These are phyloP conservation scores for Fusarium pseudoanthophilum DNA, from an alignment of 2,329 filamentous ascomycete genomes.

Conservation along the genomic window DNA sequence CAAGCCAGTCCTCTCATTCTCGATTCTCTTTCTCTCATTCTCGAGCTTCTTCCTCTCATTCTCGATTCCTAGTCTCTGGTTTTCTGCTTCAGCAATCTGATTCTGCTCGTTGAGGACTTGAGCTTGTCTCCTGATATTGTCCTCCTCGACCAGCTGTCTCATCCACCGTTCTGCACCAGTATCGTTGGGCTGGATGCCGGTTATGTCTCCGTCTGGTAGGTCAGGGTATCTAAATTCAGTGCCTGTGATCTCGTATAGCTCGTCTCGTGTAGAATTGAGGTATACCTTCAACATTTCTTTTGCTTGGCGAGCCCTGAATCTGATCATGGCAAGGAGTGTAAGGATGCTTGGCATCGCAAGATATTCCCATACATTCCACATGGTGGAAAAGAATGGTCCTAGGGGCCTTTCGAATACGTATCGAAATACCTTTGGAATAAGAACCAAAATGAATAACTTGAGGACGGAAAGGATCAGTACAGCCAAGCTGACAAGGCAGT, in stretches of 20 bases:
- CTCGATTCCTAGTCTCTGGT: not conserved
- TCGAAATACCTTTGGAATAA: not conserved
- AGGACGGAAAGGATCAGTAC: not conserved
- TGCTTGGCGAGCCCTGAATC: not conserved
- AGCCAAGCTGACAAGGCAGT: not conserved
- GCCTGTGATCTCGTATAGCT: slow-evolving; percentile 1
- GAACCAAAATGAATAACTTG: not conserved
- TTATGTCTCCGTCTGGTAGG: not conserved
- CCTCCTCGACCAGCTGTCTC: slow-evolving; percentile 9
- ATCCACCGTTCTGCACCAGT: slow-evolving; percentile 18
- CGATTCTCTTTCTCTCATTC: not conserved
- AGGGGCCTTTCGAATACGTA: not conserved
- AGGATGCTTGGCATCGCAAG: slow-evolving; percentile 2
- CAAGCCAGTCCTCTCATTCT: not conserved
- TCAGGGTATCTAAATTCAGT: not conserved
- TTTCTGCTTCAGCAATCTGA: not conserved
- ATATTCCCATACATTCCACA: not conserved
- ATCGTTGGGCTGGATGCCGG: not conserved
- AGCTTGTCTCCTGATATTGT: not conserved
- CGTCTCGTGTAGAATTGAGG: slow-evolving; percentile 5
- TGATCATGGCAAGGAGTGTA: not conserved
- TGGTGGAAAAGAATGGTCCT: not conserved
- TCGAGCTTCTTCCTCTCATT: not conserved
- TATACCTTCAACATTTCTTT: not conserved
- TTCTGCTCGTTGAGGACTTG: not conserved